Percentiles rank a stretch among this genome's conserved stretches.
Evolutionary conservation across 768 basidiomycete species (phyloP).

Genomic region (Mycena polygramma): DNA sequence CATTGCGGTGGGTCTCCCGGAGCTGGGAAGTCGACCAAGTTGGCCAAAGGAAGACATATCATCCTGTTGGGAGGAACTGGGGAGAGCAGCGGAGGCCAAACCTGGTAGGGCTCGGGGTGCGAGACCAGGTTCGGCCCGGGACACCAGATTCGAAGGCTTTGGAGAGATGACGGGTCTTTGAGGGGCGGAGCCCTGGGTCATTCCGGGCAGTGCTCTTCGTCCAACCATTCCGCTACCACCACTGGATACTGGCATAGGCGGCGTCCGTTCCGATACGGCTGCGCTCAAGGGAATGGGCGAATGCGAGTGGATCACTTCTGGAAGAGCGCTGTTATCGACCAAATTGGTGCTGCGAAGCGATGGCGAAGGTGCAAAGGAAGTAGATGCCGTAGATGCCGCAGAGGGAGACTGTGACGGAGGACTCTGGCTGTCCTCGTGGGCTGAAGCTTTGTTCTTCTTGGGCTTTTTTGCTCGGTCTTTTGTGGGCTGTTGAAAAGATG

Average conservation of each 20-base stretch:
- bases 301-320: not conserved
- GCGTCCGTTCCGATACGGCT: not conserved
- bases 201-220: slow-evolving; percentile 37
- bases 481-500: slow-evolving; percentile 68
- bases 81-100: slow-evolving; percentile 40
- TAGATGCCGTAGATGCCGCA: not conserved
- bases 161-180: slow-evolving; percentile 19
- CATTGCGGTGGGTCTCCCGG: slow-evolving; percentile 83
- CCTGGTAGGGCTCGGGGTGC: slow-evolving; percentile 58
- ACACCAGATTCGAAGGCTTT: slow-evolving; percentile 18
- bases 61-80: slow-evolving; percentile 37
- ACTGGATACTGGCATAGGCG: not conserved
- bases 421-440: not conserved
- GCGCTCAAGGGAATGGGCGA: slow-evolving; percentile 2
- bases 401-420: slow-evolving; percentile 5
- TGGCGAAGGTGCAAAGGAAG: slow-evolving; percentile 11
- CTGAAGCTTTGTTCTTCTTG: slow-evolving; percentile 57
- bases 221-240: slow-evolving; percentile 24
- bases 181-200: slow-evolving; percentile 11
- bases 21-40: slow-evolving; percentile 72
- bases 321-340: slow-evolving; percentile 15
- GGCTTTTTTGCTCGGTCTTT: slow-evolving; percentile 81
- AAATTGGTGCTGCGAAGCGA: not conserved
- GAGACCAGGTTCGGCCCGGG: slow-evolving; percentile 15
- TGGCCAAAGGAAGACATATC: slow-evolving; percentile 50